Evolutionary conservation across 345 rosid species (phyloP), one percentile per base, ranked within the genome.

Genomic region (Linum lewisii): DNA sequence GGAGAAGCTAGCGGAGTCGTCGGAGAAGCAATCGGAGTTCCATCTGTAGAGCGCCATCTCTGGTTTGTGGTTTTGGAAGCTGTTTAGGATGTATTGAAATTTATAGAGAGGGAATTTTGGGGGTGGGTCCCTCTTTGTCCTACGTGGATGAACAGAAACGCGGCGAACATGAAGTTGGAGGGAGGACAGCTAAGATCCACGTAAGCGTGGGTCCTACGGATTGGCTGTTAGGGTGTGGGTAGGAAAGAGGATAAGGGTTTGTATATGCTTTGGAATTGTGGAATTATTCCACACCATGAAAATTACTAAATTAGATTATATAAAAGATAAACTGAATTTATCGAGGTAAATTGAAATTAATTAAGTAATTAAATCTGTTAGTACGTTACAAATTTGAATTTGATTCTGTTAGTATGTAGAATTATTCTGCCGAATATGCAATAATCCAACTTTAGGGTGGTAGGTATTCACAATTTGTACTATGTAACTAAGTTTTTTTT

Each of bases 1-100:
- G 54, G 80, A 66, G 24, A 80, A 78, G 50, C 75, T 78, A 38
- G 78, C 86, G 42, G 72, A 64, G 62, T 83, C 82, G 21, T 82
- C 85, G 5, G 81, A 76, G 56, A 80, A 78, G 58, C 69, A 77
- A 20, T 78, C 81, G 49, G 85, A 78, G 21, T 54, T 70, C 65
- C 68, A 66, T 57, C 72, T 68, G n/a, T 60, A 67, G 58, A 75
- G 61, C 59, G 68, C 26, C 37, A 54, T 54, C 63, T 21, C 63
- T 3, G 53, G 34, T 16, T n/a, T 29, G 32, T n/a, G 18, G 8
- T 1, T 32, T 29, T 18, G 29, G 8, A 13, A 3, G 47, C 7
- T 34, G 38, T 34, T 11, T 14, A 16, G 56, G 56, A 6, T 5
- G 11, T n/a, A 19, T 19, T 19, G 23, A 29, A 29, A 42, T 11